Percentiles rank a stretch among this genome's conserved stretches.
Evolutionary conservation across 352 stramenopile genomes (phyloP).

Genomic region (Blastocystis sp.): DNA sequence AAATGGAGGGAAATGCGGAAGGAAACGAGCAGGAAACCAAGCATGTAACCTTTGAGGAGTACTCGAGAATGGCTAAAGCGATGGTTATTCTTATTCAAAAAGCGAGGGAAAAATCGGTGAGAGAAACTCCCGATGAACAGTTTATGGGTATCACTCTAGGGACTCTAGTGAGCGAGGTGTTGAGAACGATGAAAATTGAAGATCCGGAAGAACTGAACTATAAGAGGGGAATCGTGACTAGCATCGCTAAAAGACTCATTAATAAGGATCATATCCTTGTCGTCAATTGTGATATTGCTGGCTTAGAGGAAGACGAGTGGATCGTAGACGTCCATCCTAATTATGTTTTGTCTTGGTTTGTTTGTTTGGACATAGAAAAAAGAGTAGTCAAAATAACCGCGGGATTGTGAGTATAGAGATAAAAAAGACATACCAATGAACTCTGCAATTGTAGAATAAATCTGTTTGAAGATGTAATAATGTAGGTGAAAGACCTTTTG

Average conservation of each 20-base stretch:
- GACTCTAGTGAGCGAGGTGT: slow-evolving; percentile 73
- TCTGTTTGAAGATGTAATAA: not conserved
- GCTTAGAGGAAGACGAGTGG: slow-evolving; percentile 55
- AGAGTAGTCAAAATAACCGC: not conserved
- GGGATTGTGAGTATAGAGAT: not conserved
- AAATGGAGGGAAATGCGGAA: not conserved
- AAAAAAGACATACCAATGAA: slow-evolving; percentile 10
- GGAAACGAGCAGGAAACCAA: not conserved
- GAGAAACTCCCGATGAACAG: slow-evolving; percentile 65
- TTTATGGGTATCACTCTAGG: slow-evolving; percentile 69
- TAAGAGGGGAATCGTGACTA: slow-evolving; percentile 69
- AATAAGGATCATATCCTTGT: slow-evolving; percentile 68
- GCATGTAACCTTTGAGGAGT: slow-evolving; percentile 79
- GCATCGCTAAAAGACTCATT: slow-evolving; percentile 72
- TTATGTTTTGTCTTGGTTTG: slow-evolving; percentile 47
- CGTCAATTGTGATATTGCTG: slow-evolving; percentile 42
- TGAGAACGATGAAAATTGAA: slow-evolving; percentile 69
- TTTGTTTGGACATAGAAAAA: not conserved
- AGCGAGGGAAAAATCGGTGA: slow-evolving; percentile 49
- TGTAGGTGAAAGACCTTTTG: slow-evolving; percentile 31
- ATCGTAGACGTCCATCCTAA: slow-evolving; percentile 62
- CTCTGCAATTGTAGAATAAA: not conserved
- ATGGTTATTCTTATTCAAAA: slow-evolving; percentile 72
- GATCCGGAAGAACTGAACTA: slow-evolving; percentile 70
- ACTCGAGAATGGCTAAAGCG: slow-evolving; percentile 73